Conservation (phyloP, 2,329 filamentous ascomycete genomes). For the Scytalidium lignicola region DNA sequence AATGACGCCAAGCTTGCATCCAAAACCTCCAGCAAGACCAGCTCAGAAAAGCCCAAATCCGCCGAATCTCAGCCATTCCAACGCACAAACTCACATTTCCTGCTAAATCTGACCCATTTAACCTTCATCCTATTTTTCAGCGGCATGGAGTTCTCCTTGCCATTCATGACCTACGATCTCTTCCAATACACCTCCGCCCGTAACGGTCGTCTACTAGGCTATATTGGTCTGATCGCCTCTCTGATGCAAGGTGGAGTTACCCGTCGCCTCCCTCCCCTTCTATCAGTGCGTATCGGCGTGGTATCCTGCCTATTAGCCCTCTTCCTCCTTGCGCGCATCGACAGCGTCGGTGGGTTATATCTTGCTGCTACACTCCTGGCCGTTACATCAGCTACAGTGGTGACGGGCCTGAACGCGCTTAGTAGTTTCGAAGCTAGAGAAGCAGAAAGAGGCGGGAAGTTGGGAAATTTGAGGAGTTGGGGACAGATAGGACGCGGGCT, state of each 20-base stretch:
- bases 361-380: slow-evolving; percentile 78
- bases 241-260: slow-evolving; percentile 92
- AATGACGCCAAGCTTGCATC: slow-evolving; percentile 18
- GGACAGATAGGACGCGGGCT: slow-evolving; percentile 85
- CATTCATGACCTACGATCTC: slow-evolving; percentile 95
- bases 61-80: slow-evolving; percentile 14
- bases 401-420: slow-evolving; percentile 86
- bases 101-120: slow-evolving; percentile 84
- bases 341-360: slow-evolving; percentile 68
- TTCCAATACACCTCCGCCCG: slow-evolving; percentile 76
- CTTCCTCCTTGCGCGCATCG: slow-evolving; percentile 66
- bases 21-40: slow-evolving; percentile 14
- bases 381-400: slow-evolving; percentile 88
- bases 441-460: slow-evolving; percentile 75
- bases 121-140: slow-evolving; percentile 94
- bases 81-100: slow-evolving; percentile 70
- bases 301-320: slow-evolving; percentile 75
- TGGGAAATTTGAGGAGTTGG: slow-evolving; percentile 75
- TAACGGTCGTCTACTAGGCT: slow-evolving; percentile 82
- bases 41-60: slow-evolving; percentile 7
- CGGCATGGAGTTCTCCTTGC: slow-evolving; percentile 95
- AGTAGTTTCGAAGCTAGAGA: slow-evolving; percentile 83
- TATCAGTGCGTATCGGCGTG: slow-evolving; percentile 75
- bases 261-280: slow-evolving; percentile 73
- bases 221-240: slow-evolving; percentile 85